Percentiles rank a stretch among this genome's conserved stretches.
Evolutionary conservation across 169 alveolate genomes (phyloP).

Genomic region (Plasmodium gonderi): DNA sequence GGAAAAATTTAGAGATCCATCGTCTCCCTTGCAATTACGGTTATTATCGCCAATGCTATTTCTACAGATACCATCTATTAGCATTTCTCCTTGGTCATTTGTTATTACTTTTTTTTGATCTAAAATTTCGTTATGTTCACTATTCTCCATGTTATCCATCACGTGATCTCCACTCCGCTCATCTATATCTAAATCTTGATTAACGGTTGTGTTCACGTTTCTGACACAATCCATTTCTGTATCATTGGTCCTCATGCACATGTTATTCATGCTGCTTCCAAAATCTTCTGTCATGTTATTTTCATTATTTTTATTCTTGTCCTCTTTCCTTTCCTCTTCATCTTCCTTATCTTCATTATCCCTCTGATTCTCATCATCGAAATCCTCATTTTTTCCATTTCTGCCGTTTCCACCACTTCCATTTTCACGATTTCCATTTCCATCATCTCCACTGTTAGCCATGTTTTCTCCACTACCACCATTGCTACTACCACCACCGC

Average conservation of each 20-base stretch:
- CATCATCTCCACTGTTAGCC: neutral
- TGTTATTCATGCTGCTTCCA: neutral
- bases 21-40: neutral
- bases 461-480: neutral
- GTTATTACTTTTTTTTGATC: neutral
- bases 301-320: neutral
- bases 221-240: neutral
- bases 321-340: neutral
- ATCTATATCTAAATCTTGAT: neutral
- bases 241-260: neutral
- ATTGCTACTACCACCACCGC: neutral
- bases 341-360: neutral
- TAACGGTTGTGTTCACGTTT: neutral
- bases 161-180: neutral
- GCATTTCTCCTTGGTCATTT: constrained; percentile 8
- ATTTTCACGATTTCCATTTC: neutral
- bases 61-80: neutral
- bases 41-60: neutral
- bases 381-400: neutral
- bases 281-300: neutral
- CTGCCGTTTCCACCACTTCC: neutral
- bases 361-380: neutral
- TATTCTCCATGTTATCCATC: neutral
- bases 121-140: neutral
- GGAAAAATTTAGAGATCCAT: neutral